Base-by-base conservation (phyloP, 129 eudicot species). In the Dittrichia graveolens region DNA sequence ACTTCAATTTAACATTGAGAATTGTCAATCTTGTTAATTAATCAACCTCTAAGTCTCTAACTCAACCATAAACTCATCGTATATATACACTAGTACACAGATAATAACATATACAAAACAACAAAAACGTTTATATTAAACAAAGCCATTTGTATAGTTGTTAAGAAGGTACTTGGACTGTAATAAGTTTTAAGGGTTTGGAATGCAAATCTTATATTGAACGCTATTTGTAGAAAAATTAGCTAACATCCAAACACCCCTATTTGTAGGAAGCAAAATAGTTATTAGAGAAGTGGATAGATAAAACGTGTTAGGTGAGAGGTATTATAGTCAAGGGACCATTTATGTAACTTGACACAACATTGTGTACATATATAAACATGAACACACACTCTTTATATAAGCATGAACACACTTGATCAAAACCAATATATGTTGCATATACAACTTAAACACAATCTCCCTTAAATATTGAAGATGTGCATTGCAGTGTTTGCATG, bases 401-500 rank as follows among this genome's bases (percentile, higher is more conserved):
- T 68, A 77, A 40, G 13, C 69, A 68, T 69, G 58, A 68, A 49
- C 81, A 13, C 38, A 58, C 62, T 53, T 78, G 72, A 71, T 50
- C 71, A 70, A 60, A 61, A 48, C 34, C 40, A 66, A 19, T 46
- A 11, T 24, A 3, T 37, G 15, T 49, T 73, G 19, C 50, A 50
- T 50, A 52, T 43, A 39, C 12, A 61, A 52, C 10, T 57, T 43
- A 48, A 47, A 11, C 16, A 61, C 58, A 7, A 3, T 47, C 42
- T 47, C 42, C 49, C 35, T 67, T 37, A 39, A 54, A 39, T 38
- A 58, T 3, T 42, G 14, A 48, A 61, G 59, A 91, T 91, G 91
- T 87, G 95, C 72, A 85, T 87, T 71, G 83, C 85, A 42, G 91
- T 78, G 63, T 91, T 91, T 78, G 81, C 83, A 76, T 91, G 97